Conservation (phyloP, 2,329 filamentous ascomycete species). For the Aotearoamyces nothofagi region DNA sequence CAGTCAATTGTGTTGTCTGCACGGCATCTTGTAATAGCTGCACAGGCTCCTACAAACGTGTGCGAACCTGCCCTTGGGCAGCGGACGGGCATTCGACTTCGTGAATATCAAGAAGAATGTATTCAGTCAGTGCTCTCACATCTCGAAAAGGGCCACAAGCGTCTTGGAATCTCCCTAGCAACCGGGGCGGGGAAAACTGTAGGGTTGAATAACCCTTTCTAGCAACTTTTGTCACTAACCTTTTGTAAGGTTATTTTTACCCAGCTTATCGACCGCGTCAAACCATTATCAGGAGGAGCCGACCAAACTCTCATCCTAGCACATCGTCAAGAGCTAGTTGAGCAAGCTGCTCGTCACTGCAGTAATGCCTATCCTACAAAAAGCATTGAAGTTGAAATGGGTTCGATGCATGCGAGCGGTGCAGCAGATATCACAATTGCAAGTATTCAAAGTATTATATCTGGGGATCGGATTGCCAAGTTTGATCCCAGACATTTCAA, state of each 20-base stretch:
- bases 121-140: conserved; percentile 66
- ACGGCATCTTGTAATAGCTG: background rate
- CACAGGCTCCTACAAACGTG: background rate
- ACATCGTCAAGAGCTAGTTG: conserved; percentile 83
- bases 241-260: conserved; percentile 72
- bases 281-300: conserved; percentile 35
- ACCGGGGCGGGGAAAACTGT: conserved; percentile 86
- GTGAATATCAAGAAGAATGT: conserved; percentile 83
- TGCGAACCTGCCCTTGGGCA: background rate
- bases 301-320: conserved; percentile 80
- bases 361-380: conserved; percentile 64
- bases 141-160: conserved; percentile 55
- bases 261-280: conserved; percentile 71
- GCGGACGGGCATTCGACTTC: conserved; percentile 37
- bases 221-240: conserved; percentile 1
- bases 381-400: conserved; percentile 85
- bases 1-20: background rate
- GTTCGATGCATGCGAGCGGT: conserved; percentile 58
- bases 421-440: conserved; percentile 85
- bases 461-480: conserved; percentile 61
- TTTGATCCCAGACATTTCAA: conserved; percentile 74
- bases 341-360: conserved; percentile 85
- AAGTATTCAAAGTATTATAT: conserved; percentile 73
- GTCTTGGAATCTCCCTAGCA: conserved; percentile 71
- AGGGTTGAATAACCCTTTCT: too few relatives aligned